Evolutionary conservation across 345 rosid genomes (phyloP), one percentile per base, ranked within the genome.

Genomic region (Brassica rapa): DNA sequence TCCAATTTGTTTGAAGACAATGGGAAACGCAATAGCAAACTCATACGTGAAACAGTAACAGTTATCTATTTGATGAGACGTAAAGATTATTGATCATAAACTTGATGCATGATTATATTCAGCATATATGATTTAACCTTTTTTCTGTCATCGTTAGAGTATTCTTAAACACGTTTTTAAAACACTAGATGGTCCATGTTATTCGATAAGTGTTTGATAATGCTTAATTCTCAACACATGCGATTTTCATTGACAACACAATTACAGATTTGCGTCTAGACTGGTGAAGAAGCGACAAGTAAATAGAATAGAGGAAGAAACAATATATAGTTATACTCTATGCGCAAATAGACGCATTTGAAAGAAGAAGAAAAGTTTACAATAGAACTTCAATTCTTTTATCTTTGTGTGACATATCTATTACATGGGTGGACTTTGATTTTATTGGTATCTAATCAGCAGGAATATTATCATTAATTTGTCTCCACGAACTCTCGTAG

Each of bases 391-490:
- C 16, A 41, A 41, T 10, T 41, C 6, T 62, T 70, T 51, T 63
- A 35, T 53, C 29, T 32, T 59, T 46, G 25, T 61, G 43, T 73
- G 33, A 68, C 46, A 0, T 67, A 62, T 73, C 8, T 46, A 72
- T 60, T 73, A 61, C 51, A 46, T 68, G 60, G 74, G 66, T 79
- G 74, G 70, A 67, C 69, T 73, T 72, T 67, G 30, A n/a, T 73
- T 73, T 67, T 67, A 79, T 49, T 79, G 82, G 78, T 67, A 73
- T 79, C 82, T 73, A 79, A 79, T 79, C 82, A 79, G 78, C 74
- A 73, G 29, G 65, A 73, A 68, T 68, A 61, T 49, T 68, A 73
- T 61, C 70, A 39, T 62, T 73, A 46, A 33, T 69, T 16, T 79
- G 78, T 73, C 74, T 73, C 82, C 82, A 79, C 82, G 78, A 79